Evolutionary conservation across 345 rosid species (phyloP).

Genomic region (Lenwebbia sp.): DNA sequence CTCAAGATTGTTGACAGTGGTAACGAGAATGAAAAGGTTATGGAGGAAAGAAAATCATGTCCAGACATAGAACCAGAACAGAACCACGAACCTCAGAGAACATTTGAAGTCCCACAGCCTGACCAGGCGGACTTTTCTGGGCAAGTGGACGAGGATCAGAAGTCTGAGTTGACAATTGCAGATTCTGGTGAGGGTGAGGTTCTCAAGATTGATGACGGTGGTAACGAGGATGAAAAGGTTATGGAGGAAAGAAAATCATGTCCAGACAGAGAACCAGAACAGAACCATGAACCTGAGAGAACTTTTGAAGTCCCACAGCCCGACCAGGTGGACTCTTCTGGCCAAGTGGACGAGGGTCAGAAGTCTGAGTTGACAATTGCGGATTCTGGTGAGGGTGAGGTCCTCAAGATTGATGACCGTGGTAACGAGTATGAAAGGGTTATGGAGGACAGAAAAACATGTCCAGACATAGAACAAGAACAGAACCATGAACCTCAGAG

Average conservation of each 20-base stretch:
- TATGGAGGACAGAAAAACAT: background rate
- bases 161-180: slow-evolving; percentile 2
- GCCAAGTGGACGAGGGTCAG: slow-evolving; percentile 4
- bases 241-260: background rate
- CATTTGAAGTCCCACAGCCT: slow-evolving; percentile 3
- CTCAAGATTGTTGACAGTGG: background rate
- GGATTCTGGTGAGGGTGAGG: background rate
- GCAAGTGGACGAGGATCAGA: slow-evolving; percentile 5
- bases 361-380: slow-evolving; percentile 1
- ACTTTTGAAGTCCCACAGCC: slow-evolving; percentile 6
- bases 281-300: background rate
- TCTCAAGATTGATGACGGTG: background rate
- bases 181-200: background rate
- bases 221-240: background rate
- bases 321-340: background rate
- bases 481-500: background rate
- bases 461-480: background rate
- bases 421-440: background rate
- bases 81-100: background rate
- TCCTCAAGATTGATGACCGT: background rate
- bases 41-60: too few relatives aligned
- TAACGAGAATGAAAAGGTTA: background rate
- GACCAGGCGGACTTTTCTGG: background rate
- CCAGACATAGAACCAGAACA: too few relatives aligned
- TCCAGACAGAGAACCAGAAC: background rate